Percentiles rank a stretch among this genome's conserved stretches.
Conservation (phyloP, 176 grass and related monocot genomes). For the Carex kokanica region DNA sequence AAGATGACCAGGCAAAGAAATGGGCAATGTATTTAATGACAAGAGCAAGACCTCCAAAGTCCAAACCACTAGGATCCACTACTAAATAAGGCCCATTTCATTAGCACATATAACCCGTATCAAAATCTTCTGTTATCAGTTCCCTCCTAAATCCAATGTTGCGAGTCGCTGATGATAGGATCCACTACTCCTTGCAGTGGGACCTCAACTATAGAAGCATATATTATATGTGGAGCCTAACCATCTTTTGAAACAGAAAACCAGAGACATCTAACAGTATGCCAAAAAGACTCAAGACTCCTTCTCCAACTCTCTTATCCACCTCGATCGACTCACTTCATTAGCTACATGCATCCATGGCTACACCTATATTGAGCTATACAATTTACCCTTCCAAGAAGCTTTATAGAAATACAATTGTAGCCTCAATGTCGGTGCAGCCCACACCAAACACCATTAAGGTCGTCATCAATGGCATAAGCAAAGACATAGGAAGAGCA, state of each 20-base stretch:
- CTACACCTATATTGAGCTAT: conserved; percentile 19
- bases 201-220: no score
- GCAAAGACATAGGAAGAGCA: conserved; percentile 60
- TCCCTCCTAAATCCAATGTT: neutral
- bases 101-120: neutral
- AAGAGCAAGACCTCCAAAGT: no score
- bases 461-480: conserved; percentile 72
- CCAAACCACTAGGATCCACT: neutral
- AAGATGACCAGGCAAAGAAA: no score
- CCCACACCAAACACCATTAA: conserved; percentile 66
- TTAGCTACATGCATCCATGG: conserved; percentile 22
- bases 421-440: conserved; percentile 39
- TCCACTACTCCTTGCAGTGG: neutral
- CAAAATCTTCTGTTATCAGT: neutral
- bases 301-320: conserved; percentile 14
- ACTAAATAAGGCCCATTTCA: neutral
- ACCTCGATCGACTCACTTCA: neutral
- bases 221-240: neutral
- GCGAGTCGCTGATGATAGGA: neutral
- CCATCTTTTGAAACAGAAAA: neutral
- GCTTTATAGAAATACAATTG: conserved; percentile 13
- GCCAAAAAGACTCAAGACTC: neutral
- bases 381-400: conserved; percentile 9
- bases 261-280: no score
- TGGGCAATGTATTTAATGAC: no score